phyloP scores from a whole-genome alignment of 352 stramenopile genomes.

The Pythium guiyangense region DNA sequence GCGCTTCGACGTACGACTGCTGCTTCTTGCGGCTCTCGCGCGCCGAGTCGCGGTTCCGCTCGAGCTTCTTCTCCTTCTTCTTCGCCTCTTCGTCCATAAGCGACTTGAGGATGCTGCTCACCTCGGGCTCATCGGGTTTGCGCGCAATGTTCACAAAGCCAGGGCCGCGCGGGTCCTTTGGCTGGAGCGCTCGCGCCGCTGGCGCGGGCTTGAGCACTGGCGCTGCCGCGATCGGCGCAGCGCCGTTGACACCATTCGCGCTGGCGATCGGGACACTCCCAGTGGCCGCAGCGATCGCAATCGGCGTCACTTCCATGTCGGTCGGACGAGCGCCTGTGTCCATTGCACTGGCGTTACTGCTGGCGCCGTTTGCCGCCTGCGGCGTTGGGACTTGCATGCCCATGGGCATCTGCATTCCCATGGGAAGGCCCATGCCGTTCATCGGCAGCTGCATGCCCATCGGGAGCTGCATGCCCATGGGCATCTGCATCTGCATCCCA shows the following conservation, averaged over 20 bases:
- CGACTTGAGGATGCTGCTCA: constrained; percentile 85
- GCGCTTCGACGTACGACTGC: constrained; percentile 83
- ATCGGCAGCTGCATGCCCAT: not conserved
- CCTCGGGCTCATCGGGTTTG: constrained; percentile 73
- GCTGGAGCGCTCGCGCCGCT: constrained; percentile 27
- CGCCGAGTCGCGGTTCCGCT: constrained; percentile 84
- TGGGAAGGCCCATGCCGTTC: not conserved
- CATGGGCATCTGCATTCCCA: not conserved
- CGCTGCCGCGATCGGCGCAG: constrained; percentile 5
- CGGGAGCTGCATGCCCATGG: not conserved
- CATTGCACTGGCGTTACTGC: not conserved
- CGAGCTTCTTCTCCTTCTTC: constrained; percentile 88
- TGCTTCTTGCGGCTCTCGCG: constrained; percentile 84
- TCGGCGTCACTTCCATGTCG: constrained; percentile 1
- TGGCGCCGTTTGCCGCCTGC: not conserved
- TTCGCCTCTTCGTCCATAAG: constrained; percentile 86
- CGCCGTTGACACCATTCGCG: constrained; percentile 2
- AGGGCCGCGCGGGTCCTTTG: constrained; percentile 28
- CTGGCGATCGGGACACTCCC: not conserved
- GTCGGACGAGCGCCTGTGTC: not conserved
- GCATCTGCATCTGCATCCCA: constrained; percentile 13
- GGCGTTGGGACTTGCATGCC: constrained; percentile 1
- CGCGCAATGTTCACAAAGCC: constrained; percentile 76
- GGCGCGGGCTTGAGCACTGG: constrained; percentile 26
- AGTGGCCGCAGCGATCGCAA: not conserved